A percentile compares a stretch with the other conserved stretches of the same genome.
Evolutionary conservation across 371 early-diverging fungal species (phyloP).

Genomic region (Mucor indicus): DNA sequence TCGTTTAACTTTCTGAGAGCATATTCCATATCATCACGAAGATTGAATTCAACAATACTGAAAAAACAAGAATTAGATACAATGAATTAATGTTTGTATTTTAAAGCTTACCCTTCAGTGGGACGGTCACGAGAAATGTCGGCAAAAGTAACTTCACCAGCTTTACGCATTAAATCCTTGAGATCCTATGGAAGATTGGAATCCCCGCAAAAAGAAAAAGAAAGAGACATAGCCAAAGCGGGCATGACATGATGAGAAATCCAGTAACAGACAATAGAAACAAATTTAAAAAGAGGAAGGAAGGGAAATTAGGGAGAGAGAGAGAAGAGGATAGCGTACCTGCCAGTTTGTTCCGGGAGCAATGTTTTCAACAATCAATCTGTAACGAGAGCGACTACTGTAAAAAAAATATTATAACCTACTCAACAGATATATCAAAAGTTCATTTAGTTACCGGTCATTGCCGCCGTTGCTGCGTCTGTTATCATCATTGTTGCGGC

Average conservation of each 20-base stretch:
- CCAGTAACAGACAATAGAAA: constrained; percentile 3
- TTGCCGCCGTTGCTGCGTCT: constrained; percentile 37
- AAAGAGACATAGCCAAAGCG: constrained; percentile 17
- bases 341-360: constrained; percentile 78
- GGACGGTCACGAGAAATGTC: constrained; percentile 81
- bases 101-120: constrained; percentile 74
- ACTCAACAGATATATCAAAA: constrained; percentile 1
- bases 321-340: constrained; percentile 53
- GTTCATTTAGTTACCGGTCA: constrained; percentile 27
- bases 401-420: constrained; percentile 7
- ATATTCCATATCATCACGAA: constrained; percentile 78
- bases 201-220: constrained; percentile 8
- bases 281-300: not conserved
- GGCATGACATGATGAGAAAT: constrained; percentile 5
- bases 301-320: constrained; percentile 4
- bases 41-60: constrained; percentile 88
- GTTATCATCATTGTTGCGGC: constrained; percentile 50
- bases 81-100: not conserved
- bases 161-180: constrained; percentile 94
- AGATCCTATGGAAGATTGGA: constrained; percentile 71
- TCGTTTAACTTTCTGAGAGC: constrained; percentile 86
- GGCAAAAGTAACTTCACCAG: constrained; percentile 93
- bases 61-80: constrained; percentile 4
- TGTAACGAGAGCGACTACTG: constrained; percentile 55
- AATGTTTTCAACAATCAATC: constrained; percentile 70